A percentile compares a stretch with the other conserved stretches of the same genome.
These are phyloP conservation scores for Solanum chmielewskii DNA, from an alignment of 257 asterid species.

Conservation along the genomic window DNA sequence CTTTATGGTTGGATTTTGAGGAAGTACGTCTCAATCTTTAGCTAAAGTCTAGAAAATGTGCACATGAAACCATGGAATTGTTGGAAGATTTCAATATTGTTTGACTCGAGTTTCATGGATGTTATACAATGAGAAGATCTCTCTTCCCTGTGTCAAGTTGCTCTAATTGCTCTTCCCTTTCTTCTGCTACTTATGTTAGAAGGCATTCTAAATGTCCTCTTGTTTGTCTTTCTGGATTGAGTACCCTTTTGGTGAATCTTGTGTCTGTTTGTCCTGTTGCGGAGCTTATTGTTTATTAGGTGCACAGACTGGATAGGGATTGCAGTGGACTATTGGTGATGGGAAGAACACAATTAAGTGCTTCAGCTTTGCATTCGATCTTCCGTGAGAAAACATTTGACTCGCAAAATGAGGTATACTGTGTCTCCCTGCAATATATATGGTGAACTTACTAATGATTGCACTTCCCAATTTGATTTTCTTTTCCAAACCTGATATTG, in stretches of 20 bases:
- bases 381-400: conserved; percentile 81
- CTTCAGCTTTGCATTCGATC: conserved; percentile 73
- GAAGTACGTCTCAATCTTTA: background rate
- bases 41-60: background rate
- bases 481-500: background rate
- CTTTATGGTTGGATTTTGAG: background rate
- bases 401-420: conserved; percentile 45
- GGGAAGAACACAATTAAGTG: conserved; percentile 87
- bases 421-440: background rate
- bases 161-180: background rate
- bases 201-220: background rate
- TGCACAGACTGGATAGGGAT: conserved; percentile 94
- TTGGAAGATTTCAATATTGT: background rate
- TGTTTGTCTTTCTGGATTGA: background rate
- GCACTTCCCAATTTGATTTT: background rate
- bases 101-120: background rate
- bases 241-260: conserved; percentile 1
- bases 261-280: conserved; percentile 11
- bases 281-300: conserved; percentile 51
- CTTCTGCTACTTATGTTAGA: background rate
- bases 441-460: background rate
- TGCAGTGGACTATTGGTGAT: conserved; percentile 91
- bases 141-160: background rate
- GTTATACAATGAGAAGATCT: background rate
- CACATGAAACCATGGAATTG: background rate